These are phyloP conservation scores for Fusarium decemcellulare DNA, from an alignment of 2,329 filamentous ascomycete species.

Conservation along the genomic window DNA sequence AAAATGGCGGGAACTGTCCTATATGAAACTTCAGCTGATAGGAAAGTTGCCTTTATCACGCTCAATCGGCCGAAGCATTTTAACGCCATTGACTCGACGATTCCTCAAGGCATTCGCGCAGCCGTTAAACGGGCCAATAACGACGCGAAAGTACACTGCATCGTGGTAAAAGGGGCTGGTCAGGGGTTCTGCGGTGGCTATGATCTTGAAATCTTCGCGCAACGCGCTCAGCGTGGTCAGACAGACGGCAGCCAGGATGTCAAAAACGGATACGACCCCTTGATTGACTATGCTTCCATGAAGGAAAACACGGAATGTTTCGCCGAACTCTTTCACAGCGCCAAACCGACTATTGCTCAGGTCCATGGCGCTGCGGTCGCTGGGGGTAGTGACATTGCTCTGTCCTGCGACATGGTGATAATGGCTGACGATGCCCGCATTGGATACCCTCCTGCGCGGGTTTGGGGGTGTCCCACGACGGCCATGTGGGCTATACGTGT, in stretches of 20 bases:
- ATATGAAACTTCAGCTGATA: background rate
- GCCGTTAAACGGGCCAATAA: background rate
- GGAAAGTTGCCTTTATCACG: background rate
- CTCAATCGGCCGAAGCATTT: background rate
- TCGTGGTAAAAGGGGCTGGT: background rate
- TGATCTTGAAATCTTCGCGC: background rate
- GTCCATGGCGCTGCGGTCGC: background rate
- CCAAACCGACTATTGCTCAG: background rate
- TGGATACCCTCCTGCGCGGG: background rate
- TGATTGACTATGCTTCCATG: background rate
- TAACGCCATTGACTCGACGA: background rate
- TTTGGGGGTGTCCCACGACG: background rate
- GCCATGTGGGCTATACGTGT: background rate
- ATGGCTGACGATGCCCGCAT: background rate
- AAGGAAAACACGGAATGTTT: background rate
- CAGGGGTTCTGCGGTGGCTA: background rate
- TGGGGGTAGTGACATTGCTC: background rate
- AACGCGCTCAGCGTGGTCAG: background rate
- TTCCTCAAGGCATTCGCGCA: background rate
- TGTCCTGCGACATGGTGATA: background rate
- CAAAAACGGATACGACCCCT: background rate
- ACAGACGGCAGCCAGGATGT: background rate
- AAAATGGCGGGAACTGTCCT: background rate
- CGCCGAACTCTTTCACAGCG: background rate
- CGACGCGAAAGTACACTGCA: background rate